These are phyloP conservation scores for Talaromyces amestolkiae DNA, from an alignment of 2,329 filamentous ascomycete species.

Conservation along the genomic window DNA sequence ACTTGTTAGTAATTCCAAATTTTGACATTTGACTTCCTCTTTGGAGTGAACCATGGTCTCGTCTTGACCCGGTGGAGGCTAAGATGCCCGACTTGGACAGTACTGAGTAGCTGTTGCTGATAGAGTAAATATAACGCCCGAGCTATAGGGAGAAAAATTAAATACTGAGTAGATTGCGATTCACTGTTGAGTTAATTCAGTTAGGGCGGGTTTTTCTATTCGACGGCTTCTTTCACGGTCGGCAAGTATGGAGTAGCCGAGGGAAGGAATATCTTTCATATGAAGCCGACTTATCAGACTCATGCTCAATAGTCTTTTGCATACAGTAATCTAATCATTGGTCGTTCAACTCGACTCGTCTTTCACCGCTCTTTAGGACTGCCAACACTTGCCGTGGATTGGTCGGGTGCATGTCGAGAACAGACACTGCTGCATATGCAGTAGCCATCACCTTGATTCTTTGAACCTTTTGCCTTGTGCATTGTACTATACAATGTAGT, in stretches of 20 bases:
- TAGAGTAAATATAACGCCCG: not conserved
- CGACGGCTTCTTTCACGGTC: not conserved
- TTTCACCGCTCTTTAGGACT: slow-evolving; percentile 3
- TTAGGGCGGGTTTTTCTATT: not conserved
- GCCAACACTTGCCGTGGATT: not conserved
- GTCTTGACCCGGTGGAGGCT: not conserved
- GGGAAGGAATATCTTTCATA: not conserved
- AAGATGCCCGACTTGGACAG: not conserved
- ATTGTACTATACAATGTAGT: too few relatives aligned
- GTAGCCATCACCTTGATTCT: not conserved
- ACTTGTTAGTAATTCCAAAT: not conserved
- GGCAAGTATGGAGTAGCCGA: not conserved
- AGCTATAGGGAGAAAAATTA: not conserved
- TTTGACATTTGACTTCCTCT: not conserved
- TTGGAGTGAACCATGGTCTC: slow-evolving; percentile 10
- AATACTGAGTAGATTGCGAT: not conserved
- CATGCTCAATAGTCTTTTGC: too few relatives aligned
- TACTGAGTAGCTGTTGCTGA: not conserved
- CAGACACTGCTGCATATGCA: not conserved
- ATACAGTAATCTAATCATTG: not conserved
- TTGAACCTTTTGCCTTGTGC: not conserved
- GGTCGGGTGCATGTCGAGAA: not conserved
- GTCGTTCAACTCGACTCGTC: not conserved
- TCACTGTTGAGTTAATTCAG: not conserved
- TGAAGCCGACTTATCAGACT: not conserved